These are phyloP conservation scores for Erythrobasidium hasegawianum DNA, from an alignment of 1,284 basidiomycete species.

Conservation along the genomic window DNA sequence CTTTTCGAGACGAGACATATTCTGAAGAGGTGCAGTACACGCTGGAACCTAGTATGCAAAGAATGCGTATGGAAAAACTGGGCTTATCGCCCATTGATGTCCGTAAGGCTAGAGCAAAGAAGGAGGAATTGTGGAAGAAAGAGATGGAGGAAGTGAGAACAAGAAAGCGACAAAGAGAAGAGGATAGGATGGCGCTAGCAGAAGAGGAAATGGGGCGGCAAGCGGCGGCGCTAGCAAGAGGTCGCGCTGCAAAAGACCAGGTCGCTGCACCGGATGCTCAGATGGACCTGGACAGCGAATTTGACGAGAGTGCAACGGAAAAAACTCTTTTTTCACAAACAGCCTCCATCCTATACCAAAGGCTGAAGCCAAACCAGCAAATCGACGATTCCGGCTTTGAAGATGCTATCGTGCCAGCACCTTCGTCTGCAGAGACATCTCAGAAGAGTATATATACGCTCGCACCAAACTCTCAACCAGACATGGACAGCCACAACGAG, in stretches of 20 bases:
- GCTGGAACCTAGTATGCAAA: background rate
- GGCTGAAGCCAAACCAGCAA: background rate
- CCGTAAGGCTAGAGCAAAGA: background rate
- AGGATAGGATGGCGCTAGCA: background rate
- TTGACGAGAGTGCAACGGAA: constrained; percentile 25
- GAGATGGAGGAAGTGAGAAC: background rate
- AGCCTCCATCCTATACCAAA: no score
- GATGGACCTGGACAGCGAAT: constrained; percentile 11
- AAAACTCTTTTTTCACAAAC: constrained; percentile 8
- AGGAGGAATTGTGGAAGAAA: background rate
- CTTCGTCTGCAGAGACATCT: background rate
- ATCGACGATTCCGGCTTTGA: constrained; percentile 27
- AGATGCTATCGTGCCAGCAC: background rate
- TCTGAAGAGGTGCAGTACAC: constrained; percentile 12
- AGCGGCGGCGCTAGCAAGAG: background rate
- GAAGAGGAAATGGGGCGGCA: background rate
- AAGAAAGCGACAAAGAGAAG: background rate
- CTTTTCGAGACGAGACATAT: constrained; percentile 15
- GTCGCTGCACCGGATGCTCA: background rate
- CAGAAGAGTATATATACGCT: background rate
- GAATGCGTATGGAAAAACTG: constrained; percentile 15
- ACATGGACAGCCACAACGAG: no score
- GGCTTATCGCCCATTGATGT: constrained; percentile 32
- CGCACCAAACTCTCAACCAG: background rate
- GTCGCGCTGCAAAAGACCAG: background rate